A percentile compares a stretch with the other conserved stretches of the same genome.
Evolutionary conservation across 441 rosid species (phyloP).

Genomic region (Eutrema salsugineum): DNA sequence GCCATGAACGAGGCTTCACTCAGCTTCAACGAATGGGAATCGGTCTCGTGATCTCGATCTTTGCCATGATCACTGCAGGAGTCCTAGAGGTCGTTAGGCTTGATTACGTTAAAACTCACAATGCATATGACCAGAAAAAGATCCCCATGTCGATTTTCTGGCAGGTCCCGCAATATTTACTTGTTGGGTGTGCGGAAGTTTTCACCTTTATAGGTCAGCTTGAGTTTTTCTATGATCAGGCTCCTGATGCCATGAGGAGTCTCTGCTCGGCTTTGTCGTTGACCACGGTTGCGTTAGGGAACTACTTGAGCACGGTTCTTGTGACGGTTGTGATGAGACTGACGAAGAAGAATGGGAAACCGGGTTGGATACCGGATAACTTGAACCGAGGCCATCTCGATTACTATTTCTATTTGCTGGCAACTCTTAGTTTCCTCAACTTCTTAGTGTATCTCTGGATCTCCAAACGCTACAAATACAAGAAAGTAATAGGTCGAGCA

Average conservation of each 20-base stretch:
- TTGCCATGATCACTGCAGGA: slow-evolving; percentile 74
- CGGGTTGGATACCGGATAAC: slow-evolving; percentile 89
- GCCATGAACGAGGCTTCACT: slow-evolving; percentile 80
- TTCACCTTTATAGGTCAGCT: slow-evolving; percentile 83
- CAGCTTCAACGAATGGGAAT: slow-evolving; percentile 94
- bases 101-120: slow-evolving; percentile 41
- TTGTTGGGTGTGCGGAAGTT: slow-evolving; percentile 89
- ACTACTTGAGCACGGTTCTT: slow-evolving; percentile 75
- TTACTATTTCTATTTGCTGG: slow-evolving; percentile 69
- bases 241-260: slow-evolving; percentile 96
- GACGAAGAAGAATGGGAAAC: slow-evolving; percentile 52
- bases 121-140: slow-evolving; percentile 55
- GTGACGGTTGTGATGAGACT: slow-evolving; percentile 65
- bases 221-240: slow-evolving; percentile 93
- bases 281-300: slow-evolving; percentile 77
- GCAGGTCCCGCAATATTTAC: slow-evolving; percentile 90
- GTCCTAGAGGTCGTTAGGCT: slow-evolving; percentile 64
- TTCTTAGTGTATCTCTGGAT: slow-evolving; percentile 70
- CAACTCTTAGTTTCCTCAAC: slow-evolving; percentile 60
- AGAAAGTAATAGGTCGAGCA: slow-evolving; percentile 50
- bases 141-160: slow-evolving; percentile 84
- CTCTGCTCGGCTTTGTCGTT: slow-evolving; percentile 82
- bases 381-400: slow-evolving; percentile 78
- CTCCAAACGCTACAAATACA: slow-evolving; percentile 72
- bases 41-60: slow-evolving; percentile 76